Evolutionary conservation across 208 protist genomes (phyloP), one percentile per base, ranked within the genome.

Genomic region (Trypanosomatidae sp.): DNA sequence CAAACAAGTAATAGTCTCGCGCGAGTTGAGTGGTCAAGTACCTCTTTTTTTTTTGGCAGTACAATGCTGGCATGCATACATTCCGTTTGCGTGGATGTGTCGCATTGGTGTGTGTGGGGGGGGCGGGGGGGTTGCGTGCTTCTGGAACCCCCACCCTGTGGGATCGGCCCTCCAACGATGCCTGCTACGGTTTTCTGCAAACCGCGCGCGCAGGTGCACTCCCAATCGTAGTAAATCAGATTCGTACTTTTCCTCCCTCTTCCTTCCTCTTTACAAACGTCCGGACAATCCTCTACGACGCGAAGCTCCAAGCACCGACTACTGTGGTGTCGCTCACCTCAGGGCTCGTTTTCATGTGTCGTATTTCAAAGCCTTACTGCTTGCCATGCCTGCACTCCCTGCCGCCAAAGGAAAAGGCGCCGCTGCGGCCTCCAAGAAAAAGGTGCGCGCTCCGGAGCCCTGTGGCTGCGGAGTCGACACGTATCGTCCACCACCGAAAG

Each of bases 381-480:
- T 64, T 5, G n/a, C 22, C n/a, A 80, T 81, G 73, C 70, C 77
- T 55, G 28, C 71, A 1, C 36, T 70, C 2, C 58, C 52, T 13
- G 19, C 55, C 15, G 33, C 70, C 17, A 67, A 73, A 8, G 69
- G 39, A 17, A 87, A 88, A 64, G 83, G 73, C 55, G 81, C 84
- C 4, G 84, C 75, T 8, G 65, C 75, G 12, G 73, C 67, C 1
- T 87, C 86, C 55, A 92, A 91, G 62, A 93, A 91, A 79, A 93
- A 92, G 55, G 80, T 82, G 60, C 77, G 74, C 10, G 88, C 86
- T 15, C 85, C 85, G 79, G 92, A 95, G 82, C 71, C 90, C 50
- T 96, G 92, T 62, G 90, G 87, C 49, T 97, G 92, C 67, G 92
- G 92, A 47, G 87, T 78, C 0, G 88, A 95, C 77, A 97, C 89